Evolutionary conservation across 495 filamentous ascomycete species (phyloP).

Genomic region (Staphylotrichum longicolle): DNA sequence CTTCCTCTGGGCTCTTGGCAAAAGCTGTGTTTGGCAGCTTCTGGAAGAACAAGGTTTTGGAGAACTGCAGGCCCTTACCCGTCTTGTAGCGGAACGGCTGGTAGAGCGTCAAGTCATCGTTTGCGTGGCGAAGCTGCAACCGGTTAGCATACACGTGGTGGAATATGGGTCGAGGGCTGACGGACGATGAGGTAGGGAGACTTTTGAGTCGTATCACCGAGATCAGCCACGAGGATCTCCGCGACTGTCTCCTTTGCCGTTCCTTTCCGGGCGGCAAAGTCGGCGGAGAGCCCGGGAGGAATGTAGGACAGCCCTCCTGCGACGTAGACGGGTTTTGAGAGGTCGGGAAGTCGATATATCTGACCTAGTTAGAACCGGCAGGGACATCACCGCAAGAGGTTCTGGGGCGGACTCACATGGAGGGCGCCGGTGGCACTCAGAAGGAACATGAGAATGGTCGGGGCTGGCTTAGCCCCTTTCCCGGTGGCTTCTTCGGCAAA

Average conservation of each 20-base stretch:
- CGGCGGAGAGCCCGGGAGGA: constrained; percentile 69
- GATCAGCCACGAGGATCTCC: constrained; percentile 77
- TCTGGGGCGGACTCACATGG: constrained; percentile 54
- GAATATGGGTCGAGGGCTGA: background rate
- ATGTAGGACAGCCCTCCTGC: constrained; percentile 74
- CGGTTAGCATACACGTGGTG: constrained; percentile 17
- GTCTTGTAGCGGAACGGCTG: constrained; percentile 61
- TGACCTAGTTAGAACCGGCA: constrained; percentile 25
- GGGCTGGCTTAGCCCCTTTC: constrained; percentile 42
- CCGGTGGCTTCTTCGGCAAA: constrained; percentile 50
- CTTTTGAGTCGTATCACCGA: constrained; percentile 69
- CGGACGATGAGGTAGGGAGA: constrained; percentile 77
- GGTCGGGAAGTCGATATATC: constrained; percentile 63
- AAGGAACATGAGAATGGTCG: constrained; percentile 67
- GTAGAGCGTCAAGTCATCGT: constrained; percentile 84
- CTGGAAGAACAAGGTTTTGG: constrained; percentile 62
- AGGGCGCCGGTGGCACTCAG: constrained; percentile 67
- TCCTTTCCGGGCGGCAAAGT: constrained; percentile 64
- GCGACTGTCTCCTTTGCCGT: constrained; percentile 66
- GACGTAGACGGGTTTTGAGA: constrained; percentile 59
- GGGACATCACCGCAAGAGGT: background rate
- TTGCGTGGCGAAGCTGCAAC: constrained; percentile 66
- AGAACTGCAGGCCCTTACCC: constrained; percentile 33
- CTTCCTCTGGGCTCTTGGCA: constrained; percentile 49
- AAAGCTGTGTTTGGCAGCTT: constrained; percentile 67